phyloP scores from a whole-genome alignment of 768 basidiomycete genomes.

The Agrocybe pediades region DNA sequence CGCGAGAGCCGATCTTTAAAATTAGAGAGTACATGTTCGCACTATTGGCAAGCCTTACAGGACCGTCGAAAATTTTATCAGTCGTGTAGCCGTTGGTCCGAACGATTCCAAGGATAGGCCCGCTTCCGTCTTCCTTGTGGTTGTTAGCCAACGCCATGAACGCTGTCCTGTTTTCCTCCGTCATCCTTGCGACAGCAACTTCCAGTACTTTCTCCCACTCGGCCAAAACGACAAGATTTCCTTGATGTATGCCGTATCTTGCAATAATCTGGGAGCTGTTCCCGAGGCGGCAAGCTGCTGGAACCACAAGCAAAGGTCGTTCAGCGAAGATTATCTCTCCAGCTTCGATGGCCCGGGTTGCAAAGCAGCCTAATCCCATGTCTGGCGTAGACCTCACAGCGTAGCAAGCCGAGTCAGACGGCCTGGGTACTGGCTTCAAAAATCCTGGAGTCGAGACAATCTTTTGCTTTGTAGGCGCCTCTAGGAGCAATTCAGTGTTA shows the following conservation, averaged over 20 bases:
- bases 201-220: conserved; percentile 21
- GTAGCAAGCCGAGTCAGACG: not conserved
- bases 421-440: conserved; percentile 2
- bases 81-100: conserved; percentile 26
- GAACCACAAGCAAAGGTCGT: conserved; percentile 34
- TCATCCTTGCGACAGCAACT: conserved; percentile 17
- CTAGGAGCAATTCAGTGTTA: conserved; percentile 6
- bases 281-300: conserved; percentile 2
- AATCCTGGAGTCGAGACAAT: conserved; percentile 2
- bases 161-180: conserved; percentile 5
- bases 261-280: not conserved
- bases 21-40: conserved; percentile 11
- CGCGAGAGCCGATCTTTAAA: conserved; percentile 20
- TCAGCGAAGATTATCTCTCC: conserved; percentile 38
- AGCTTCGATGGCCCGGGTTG: conserved; percentile 24
- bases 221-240: not conserved
- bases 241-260: not conserved
- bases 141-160: conserved; percentile 27
- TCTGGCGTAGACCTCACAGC: conserved; percentile 4
- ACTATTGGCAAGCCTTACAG: not conserved
- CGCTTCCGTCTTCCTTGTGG: conserved; percentile 30
- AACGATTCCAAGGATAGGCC: conserved; percentile 27
- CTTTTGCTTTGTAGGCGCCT: not conserved
- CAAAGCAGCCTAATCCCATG: conserved; percentile 33
- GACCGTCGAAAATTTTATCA: not conserved